Conservation (phyloP, 495 filamentous ascomycete species). For the Chaetomium fimeti region DNA sequence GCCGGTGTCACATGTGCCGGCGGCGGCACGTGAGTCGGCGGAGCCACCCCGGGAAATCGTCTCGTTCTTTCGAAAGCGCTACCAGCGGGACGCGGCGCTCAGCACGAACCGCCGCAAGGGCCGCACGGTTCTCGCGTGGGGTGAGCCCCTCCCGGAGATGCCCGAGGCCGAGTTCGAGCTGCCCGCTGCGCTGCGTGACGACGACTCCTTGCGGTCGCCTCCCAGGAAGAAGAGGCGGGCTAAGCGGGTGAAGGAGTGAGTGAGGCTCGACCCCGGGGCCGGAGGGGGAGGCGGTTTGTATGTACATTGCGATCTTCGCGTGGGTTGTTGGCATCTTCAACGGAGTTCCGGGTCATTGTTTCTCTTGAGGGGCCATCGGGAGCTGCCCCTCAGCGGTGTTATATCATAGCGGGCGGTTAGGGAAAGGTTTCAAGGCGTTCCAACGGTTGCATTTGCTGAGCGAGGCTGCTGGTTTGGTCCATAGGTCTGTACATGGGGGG, state of each 20-base stretch:
- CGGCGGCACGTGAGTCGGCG: not conserved
- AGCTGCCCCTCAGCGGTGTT: not conserved
- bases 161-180: constrained; percentile 68
- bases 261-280: too few relatives aligned
- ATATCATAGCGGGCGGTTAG: not conserved
- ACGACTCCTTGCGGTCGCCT: constrained; percentile 63
- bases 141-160: constrained; percentile 74
- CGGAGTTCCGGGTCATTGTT: not conserved
- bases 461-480: not conserved
- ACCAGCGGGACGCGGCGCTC: constrained; percentile 73
- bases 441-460: not conserved
- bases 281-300: not conserved
- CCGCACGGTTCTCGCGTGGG: constrained; percentile 62
- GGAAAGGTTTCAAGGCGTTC: not conserved
- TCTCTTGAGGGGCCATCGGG: not conserved
- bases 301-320: not conserved
- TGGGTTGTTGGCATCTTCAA: not conserved
- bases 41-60: constrained; percentile 65
- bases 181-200: constrained; percentile 66
- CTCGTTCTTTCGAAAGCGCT: constrained; percentile 77
- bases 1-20: not conserved
- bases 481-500: not conserved
- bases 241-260: constrained; percentile 27
- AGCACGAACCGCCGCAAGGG: constrained; percentile 58
- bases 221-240: constrained; percentile 58